A percentile compares a stretch with the other conserved stretches of the same genome.
phyloP scores from a whole-genome alignment of 192 early-diverging fungal genomes.

The Coemansia sp. region DNA sequence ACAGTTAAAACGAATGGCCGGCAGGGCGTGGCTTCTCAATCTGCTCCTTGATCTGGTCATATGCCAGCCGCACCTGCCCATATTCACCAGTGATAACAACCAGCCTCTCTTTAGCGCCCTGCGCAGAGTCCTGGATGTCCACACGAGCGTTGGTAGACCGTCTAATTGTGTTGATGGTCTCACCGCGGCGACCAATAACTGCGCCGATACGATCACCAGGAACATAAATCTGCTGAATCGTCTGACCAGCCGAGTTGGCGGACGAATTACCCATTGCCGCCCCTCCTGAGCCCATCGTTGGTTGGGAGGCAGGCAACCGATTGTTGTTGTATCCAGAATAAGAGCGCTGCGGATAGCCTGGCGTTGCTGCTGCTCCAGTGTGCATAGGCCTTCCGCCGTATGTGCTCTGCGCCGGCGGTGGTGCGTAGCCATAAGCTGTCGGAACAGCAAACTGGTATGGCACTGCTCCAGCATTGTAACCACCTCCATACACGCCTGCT shows the following conservation, averaged over 20 bases:
- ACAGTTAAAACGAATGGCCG: neutral
- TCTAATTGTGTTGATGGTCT: conserved; percentile 51
- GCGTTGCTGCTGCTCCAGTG: neutral
- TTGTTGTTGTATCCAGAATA: conserved; percentile 20
- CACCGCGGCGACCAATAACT: conserved; percentile 52
- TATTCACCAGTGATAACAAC: conserved; percentile 50
- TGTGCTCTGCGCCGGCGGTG: conserved; percentile 24
- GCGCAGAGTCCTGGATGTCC: conserved; percentile 51
- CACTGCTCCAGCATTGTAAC: conserved; percentile 16
- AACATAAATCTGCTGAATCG: conserved; percentile 54
- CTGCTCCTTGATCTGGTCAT: conserved; percentile 48
- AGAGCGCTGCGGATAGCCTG: conserved; percentile 16
- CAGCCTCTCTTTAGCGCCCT: conserved; percentile 42
- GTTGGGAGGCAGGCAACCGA: conserved; percentile 19
- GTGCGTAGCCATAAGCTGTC: conserved; percentile 31
- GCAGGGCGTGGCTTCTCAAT: conserved; percentile 34
- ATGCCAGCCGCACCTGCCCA: conserved; percentile 50
- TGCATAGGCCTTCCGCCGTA: conserved; percentile 23
- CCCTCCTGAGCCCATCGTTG: conserved; percentile 12
- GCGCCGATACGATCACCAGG: conserved; percentile 47
- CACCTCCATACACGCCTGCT: conserved; percentile 20
- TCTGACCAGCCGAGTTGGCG: conserved; percentile 22
- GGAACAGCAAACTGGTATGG: conserved; percentile 41
- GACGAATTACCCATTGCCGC: conserved; percentile 11
- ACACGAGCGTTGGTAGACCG: conserved; percentile 43